Evolutionary conservation across 2,329 filamentous ascomycete species (phyloP).

Genomic region (Xylariaceae sp.): DNA sequence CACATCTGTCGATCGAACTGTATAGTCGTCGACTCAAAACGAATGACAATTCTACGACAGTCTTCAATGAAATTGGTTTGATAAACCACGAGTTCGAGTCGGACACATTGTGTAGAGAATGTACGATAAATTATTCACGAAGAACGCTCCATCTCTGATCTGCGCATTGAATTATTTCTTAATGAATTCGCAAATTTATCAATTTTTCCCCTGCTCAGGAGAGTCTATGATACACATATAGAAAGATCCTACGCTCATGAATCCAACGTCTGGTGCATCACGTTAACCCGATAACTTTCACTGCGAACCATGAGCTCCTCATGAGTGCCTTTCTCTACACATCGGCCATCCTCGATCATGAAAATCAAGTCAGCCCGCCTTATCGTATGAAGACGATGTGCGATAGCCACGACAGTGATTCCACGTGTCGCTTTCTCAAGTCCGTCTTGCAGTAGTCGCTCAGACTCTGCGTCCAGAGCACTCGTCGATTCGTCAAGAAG

Average conservation of each 20-base stretch:
- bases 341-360: constrained; percentile 49
- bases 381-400: constrained; percentile 55
- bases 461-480: constrained; percentile 68
- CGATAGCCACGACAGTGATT: constrained; percentile 56
- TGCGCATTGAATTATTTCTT: too few relatives aligned
- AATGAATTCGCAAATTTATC: too few relatives aligned
- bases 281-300: constrained; percentile 50
- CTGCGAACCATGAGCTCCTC: constrained; percentile 51
- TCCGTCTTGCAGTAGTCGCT: constrained; percentile 61
- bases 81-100: too few relatives aligned
- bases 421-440: constrained; percentile 54
- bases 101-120: too few relatives aligned
- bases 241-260: background rate
- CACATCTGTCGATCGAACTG: too few relatives aligned
- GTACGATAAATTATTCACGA: too few relatives aligned
- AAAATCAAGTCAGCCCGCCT: constrained; percentile 55
- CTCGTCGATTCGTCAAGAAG: constrained; percentile 81
- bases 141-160: too few relatives aligned
- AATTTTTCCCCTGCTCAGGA: too few relatives aligned
- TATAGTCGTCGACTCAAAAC: too few relatives aligned
- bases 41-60: too few relatives aligned
- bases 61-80: too few relatives aligned
- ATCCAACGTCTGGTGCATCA: constrained; percentile 46
- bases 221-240: too few relatives aligned
- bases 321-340: constrained; percentile 51